Conservation (phyloP, 2,329 filamentous ascomycete species). For the Aspergillus vadensis region DNA sequence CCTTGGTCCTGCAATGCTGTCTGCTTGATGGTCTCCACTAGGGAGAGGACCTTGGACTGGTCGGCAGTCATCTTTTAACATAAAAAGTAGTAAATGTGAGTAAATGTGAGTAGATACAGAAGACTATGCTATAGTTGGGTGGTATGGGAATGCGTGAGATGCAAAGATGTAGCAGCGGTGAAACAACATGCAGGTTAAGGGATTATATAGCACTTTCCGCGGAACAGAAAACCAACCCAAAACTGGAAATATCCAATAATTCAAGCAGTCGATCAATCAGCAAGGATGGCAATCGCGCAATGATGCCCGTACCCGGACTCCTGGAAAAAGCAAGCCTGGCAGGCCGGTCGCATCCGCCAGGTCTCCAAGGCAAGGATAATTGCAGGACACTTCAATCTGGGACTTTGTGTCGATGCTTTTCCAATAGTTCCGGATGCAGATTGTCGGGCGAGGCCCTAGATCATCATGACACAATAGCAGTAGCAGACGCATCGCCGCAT, state of each 20-base stretch:
- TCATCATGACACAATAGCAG: not conserved
- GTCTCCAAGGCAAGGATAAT: not conserved
- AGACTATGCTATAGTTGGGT: not conserved
- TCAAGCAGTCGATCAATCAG: not conserved
- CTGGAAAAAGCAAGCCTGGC: not conserved
- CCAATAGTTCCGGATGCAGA: not conserved
- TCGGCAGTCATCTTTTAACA: no score
- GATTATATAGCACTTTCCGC: not conserved
- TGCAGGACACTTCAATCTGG: not conserved
- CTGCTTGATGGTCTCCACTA: constrained; percentile 17
- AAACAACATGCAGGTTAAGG: not conserved
- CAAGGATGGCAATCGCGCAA: not conserved
- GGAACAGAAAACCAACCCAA: not conserved
- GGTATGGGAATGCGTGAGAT: not conserved
- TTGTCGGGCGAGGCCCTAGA: not conserved
- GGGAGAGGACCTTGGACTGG: constrained; percentile 8
- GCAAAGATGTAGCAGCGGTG: not conserved
- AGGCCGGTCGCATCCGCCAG: not conserved
- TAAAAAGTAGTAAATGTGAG: no score
- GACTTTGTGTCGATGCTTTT: not conserved
- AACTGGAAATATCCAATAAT: not conserved
- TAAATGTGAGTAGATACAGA: not conserved
- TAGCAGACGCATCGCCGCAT: not conserved
- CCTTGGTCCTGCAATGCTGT: constrained; percentile 21
- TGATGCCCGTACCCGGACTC: not conserved